Evolutionary conservation across 805 yeast genomes (phyloP).

Genomic region (Wickerhamiella occidentalis): DNA sequence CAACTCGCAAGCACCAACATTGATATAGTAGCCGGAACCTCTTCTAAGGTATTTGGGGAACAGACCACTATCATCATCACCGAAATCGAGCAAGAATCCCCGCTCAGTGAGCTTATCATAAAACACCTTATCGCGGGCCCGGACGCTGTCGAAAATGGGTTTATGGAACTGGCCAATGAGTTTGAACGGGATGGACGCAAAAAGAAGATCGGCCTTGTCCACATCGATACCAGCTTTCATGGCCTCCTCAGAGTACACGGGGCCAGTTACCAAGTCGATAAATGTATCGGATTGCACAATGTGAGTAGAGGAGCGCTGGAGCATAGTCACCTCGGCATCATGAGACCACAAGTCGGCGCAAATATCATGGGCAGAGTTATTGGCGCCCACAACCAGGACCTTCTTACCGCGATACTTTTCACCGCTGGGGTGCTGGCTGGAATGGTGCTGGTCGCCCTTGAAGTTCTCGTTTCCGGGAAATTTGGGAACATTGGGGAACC

Average conservation of each 20-base stretch:
- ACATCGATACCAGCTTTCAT: slow-evolving; percentile 20
- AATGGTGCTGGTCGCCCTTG: slow-evolving; percentile 33
- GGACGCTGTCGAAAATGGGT: slow-evolving; percentile 25
- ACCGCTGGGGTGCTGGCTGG: slow-evolving; percentile 35
- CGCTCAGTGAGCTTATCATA: slow-evolving; percentile 27
- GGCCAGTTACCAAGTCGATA: slow-evolving; percentile 29
- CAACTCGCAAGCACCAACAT: slow-evolving; percentile 35
- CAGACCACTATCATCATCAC: slow-evolving; percentile 36
- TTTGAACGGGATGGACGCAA: slow-evolving; percentile 29
- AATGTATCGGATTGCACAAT: slow-evolving; percentile 4
- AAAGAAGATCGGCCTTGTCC: slow-evolving; percentile 32
- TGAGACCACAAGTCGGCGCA: slow-evolving; percentile 36
- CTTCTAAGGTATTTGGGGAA: slow-evolving; percentile 32
- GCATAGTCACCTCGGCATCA: slow-evolving; percentile 34
- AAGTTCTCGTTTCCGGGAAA: slow-evolving; percentile 32
- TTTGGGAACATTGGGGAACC: slow-evolving; percentile 28
- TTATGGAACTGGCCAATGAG: slow-evolving; percentile 31
- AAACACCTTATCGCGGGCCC: slow-evolving; percentile 26
- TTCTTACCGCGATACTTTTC: slow-evolving; percentile 32
- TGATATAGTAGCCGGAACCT: slow-evolving; percentile 39
- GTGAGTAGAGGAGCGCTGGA: slow-evolving; percentile 35
- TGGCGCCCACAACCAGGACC: slow-evolving; percentile 36
- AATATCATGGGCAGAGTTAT: slow-evolving; percentile 38
- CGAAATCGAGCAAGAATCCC: slow-evolving; percentile 35
- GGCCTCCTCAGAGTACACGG: slow-evolving; percentile 30